phyloP scores from a whole-genome alignment of 176 grass and related monocot genomes.

The Musa beccarii region DNA sequence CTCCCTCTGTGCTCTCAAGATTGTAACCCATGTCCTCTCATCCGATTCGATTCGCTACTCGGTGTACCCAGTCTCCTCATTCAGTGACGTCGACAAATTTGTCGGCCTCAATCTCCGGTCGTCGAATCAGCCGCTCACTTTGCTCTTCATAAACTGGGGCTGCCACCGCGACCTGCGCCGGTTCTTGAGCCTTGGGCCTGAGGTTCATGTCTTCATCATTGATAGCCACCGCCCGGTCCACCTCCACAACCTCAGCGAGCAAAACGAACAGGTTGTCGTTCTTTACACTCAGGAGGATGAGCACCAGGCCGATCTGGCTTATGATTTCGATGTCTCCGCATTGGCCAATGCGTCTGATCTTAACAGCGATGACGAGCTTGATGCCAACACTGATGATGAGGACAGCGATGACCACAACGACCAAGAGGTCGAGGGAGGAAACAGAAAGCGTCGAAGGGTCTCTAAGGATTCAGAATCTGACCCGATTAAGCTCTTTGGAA shows the following conservation, averaged over 20 bases:
- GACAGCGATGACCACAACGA: constrained; percentile 34
- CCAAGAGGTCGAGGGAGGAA: constrained; percentile 22
- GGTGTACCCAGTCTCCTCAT: constrained; percentile 53
- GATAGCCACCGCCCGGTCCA: constrained; percentile 77
- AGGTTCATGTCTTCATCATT: constrained; percentile 40
- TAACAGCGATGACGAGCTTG: constrained; percentile 26
- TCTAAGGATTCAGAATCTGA: constrained; percentile 31
- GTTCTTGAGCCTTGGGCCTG: constrained; percentile 33
- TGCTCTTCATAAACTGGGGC: constrained; percentile 81
- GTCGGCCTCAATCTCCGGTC: constrained; percentile 24
- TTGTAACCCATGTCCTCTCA: constrained; percentile 60
- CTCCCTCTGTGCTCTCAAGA: constrained; percentile 60
- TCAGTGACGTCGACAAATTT: constrained; percentile 15
- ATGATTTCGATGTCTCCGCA: constrained; percentile 63
- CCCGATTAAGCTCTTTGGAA: constrained; percentile 49
- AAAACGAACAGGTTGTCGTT: constrained; percentile 56
- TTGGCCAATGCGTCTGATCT: constrained; percentile 71
- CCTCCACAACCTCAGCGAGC: constrained; percentile 60
- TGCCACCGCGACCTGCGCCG: constrained; percentile 51
- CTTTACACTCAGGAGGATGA: constrained; percentile 75
- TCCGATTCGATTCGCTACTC: constrained; percentile 45
- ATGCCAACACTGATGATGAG: constrained; percentile 25
- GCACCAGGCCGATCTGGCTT: constrained; percentile 59
- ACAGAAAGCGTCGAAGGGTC: constrained; percentile 35
- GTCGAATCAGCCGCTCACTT: constrained; percentile 29